Conservation (phyloP, 108 stramenopile species). For the Pseudonitzschia multiseries region DNA sequence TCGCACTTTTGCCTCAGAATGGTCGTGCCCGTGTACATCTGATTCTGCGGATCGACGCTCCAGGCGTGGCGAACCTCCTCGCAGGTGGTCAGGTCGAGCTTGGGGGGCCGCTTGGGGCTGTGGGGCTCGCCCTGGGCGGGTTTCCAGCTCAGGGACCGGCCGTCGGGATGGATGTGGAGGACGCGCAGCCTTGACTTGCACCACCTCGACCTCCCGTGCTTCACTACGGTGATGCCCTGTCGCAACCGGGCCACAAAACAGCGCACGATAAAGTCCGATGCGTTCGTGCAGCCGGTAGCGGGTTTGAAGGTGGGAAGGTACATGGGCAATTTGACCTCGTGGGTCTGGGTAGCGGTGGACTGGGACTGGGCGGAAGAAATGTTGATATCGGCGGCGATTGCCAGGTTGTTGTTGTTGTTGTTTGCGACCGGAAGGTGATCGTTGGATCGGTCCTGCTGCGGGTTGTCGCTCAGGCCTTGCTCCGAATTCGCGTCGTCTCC, state of each 20-base stretch:
- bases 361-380: slow-evolving; percentile 61
- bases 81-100: slow-evolving; percentile 82
- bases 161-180: slow-evolving; percentile 87
- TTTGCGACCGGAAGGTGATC: slow-evolving; percentile 24
- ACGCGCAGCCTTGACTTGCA: slow-evolving; percentile 86
- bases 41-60: slow-evolving; percentile 88
- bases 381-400: slow-evolving; percentile 25
- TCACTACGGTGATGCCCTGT: slow-evolving; percentile 85
- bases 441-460: background rate
- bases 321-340: slow-evolving; percentile 89
- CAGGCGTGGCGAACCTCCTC: slow-evolving; percentile 87
- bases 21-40: slow-evolving; percentile 88
- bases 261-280: slow-evolving; percentile 91
- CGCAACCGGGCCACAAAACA: slow-evolving; percentile 87
- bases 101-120: slow-evolving; percentile 72
- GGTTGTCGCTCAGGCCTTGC: slow-evolving; percentile 22
- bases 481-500: slow-evolving; percentile 31
- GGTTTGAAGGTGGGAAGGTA: slow-evolving; percentile 85
- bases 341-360: slow-evolving; percentile 84
- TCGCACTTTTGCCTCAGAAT: slow-evolving; percentile 89
- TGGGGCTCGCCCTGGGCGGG: slow-evolving; percentile 85
- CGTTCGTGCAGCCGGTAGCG: slow-evolving; percentile 90
- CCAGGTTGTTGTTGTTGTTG: slow-evolving; percentile 26
- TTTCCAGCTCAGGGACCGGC: slow-evolving; percentile 81
- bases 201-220: slow-evolving; percentile 86